phyloP scores from a whole-genome alignment of 78 protist species.

The Cavenderia fasciculata region DNA sequence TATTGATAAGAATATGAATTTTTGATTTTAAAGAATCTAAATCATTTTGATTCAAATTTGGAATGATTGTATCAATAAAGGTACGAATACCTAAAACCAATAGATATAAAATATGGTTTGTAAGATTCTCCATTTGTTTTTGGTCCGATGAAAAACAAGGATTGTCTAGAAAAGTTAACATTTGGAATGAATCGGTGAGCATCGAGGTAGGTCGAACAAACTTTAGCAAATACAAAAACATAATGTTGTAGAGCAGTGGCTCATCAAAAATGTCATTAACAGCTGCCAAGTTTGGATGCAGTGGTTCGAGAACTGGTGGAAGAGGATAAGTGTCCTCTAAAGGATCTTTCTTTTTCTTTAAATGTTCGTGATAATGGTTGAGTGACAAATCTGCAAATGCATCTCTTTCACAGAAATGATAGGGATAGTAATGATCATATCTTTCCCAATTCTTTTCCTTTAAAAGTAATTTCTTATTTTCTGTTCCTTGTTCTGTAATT shows the following conservation, averaged over 20 bases:
- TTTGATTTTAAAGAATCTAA: neutral
- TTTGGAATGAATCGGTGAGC: no score
- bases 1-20: neutral
- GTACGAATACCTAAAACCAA: neutral
- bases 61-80: no score
- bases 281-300: neutral
- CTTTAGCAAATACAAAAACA: neutral
- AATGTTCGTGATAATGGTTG: conserved; percentile 22
- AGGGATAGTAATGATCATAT: conserved; percentile 58
- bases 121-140: neutral
- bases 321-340: conserved; percentile 44
- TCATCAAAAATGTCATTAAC: conserved; percentile 19
- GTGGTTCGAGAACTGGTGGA: conserved; percentile 29
- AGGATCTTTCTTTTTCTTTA: conserved; percentile 44
- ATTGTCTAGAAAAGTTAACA: no score
- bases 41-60: neutral
- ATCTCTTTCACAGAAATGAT: conserved; percentile 1
- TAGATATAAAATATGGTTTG: neutral
- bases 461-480: conserved; percentile 10
- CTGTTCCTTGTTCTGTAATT: neutral
- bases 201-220: neutral
- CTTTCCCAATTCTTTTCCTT: conserved; percentile 44
- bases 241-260: conserved; percentile 19
- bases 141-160: no score
- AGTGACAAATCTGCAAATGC: neutral